Evolutionary conservation across 305 asterid genomes (phyloP).

Genomic region (Lippia alba): DNA sequence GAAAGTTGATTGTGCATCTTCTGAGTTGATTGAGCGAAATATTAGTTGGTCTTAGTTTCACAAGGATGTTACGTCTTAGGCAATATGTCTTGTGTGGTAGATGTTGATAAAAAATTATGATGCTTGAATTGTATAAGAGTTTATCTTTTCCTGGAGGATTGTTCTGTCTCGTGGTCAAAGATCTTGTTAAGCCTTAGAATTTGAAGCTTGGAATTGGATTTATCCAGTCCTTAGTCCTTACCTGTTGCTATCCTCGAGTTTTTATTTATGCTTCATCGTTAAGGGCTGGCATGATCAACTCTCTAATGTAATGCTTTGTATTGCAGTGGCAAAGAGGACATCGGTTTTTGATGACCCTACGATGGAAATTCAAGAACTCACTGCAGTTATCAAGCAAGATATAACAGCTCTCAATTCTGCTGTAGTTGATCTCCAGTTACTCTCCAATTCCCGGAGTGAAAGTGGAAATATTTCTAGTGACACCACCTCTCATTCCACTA

Average conservation of each 20-base stretch:
- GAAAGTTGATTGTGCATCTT: constrained; percentile 3
- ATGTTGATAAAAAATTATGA: constrained; percentile 1
- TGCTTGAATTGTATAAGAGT: constrained; percentile 23
- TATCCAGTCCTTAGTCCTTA: not conserved
- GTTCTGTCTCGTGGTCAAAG: constrained; percentile 5
- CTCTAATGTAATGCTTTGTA: constrained; percentile 27
- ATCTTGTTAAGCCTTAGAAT: not conserved
- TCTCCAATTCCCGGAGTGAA: constrained; percentile 64
- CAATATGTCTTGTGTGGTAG: not conserved
- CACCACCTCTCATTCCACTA: constrained; percentile 78
- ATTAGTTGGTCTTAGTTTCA: not conserved
- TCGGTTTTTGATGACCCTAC: constrained; percentile 92
- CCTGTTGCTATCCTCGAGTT: not conserved
- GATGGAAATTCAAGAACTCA: constrained; percentile 88
- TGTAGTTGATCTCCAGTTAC: constrained; percentile 83
- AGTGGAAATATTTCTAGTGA: constrained; percentile 64
- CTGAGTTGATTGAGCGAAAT: not conserved
- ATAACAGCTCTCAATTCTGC: constrained; percentile 90
- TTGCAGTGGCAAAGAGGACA: constrained; percentile 88
- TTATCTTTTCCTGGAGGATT: constrained; percentile 8
- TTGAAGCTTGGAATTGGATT: not conserved
- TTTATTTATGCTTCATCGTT: not conserved
- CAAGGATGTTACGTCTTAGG: not conserved
- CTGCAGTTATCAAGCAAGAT: constrained; percentile 90
- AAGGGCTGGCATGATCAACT: constrained; percentile 9